A percentile compares a stretch with the other conserved stretches of the same genome.
These are phyloP conservation scores for Boechera retrofracta DNA, from an alignment of 345 rosid species.

Conservation along the genomic window DNA sequence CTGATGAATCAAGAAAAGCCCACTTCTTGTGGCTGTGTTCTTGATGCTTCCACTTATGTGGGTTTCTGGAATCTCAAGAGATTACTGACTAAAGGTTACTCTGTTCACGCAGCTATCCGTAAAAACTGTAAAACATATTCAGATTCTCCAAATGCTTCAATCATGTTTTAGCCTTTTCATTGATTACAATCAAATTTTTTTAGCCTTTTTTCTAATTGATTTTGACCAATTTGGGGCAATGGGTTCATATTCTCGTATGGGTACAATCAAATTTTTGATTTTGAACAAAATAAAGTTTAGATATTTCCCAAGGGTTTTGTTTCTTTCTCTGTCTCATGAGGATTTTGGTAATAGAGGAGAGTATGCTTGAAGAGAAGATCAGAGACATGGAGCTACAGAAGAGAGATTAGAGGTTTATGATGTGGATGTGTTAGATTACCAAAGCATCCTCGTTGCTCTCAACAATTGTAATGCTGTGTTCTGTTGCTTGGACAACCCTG, in stretches of 20 bases:
- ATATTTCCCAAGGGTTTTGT: too few species aligned
- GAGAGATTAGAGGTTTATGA: constrained; percentile 59
- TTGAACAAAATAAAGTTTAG: background rate
- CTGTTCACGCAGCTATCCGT: constrained; percentile 79
- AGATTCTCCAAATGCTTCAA: background rate
- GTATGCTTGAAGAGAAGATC: constrained; percentile 64
- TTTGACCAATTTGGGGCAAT: background rate
- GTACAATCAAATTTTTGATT: background rate
- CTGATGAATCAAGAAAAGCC: constrained; percentile 51
- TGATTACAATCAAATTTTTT: background rate
- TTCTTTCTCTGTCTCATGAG: background rate
- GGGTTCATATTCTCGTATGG: background rate
- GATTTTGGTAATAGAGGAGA: constrained; percentile 49
- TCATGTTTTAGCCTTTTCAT: background rate
- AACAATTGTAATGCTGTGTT: constrained; percentile 71
- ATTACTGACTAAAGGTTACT: constrained; percentile 68
- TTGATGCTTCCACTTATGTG: constrained; percentile 85
- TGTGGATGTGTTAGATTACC: constrained; percentile 78
- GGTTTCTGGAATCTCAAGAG: constrained; percentile 90
- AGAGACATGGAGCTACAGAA: constrained; percentile 64
- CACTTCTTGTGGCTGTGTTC: constrained; percentile 64
- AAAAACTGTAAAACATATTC: constrained; percentile 49
- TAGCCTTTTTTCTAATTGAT: background rate
- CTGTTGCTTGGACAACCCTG: constrained; percentile 73
- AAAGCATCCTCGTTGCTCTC: constrained; percentile 73